Conservation (phyloP, 1,139 yeast genomes). For the Saccharomyces hybrid region DNA sequence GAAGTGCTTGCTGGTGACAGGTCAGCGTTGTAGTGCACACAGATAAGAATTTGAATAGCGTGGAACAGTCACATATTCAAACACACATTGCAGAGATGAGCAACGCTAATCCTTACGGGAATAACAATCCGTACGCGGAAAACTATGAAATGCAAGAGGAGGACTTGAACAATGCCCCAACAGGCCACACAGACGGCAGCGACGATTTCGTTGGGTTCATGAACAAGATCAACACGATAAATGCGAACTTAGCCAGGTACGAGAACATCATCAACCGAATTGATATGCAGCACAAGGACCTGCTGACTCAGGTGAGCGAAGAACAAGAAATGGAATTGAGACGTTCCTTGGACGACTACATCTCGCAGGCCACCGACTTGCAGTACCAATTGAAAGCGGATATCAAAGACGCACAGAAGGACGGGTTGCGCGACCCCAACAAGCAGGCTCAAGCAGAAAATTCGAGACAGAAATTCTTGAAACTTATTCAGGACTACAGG, state of each 20-base stretch:
- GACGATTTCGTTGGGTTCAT: slow-evolving; percentile 70
- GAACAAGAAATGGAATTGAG: slow-evolving; percentile 67
- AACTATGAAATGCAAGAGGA: slow-evolving; percentile 14
- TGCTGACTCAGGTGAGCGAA: slow-evolving; percentile 79
- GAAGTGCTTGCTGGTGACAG: not conserved
- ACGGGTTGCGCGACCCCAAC: slow-evolving; percentile 64
- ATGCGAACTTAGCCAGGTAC: slow-evolving; percentile 73
- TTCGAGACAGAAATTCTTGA: slow-evolving; percentile 76
- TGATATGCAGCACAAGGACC: slow-evolving; percentile 71
- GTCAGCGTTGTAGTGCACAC: not conserved
- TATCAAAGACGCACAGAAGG: slow-evolving; percentile 69
- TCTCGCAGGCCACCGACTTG: slow-evolving; percentile 69
- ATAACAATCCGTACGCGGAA: slow-evolving; percentile 13
- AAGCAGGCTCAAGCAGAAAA: slow-evolving; percentile 88
- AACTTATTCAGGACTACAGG: slow-evolving; percentile 78
- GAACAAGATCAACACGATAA: slow-evolving; percentile 75
- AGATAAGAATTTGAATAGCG: not conserved
- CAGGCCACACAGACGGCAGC: slow-evolving; percentile 4
- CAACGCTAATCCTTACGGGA: slow-evolving; percentile 14
- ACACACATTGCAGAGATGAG: slow-evolving; percentile 9
- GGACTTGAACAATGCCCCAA: slow-evolving; percentile 2
- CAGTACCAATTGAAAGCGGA: slow-evolving; percentile 68
- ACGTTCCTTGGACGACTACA: slow-evolving; percentile 68
- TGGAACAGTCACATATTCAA: not conserved
- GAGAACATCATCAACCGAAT: slow-evolving; percentile 70